phyloP scores from a whole-genome alignment of 2,329 filamentous ascomycete genomes.

The Ophiostoma himal-ulmi region DNA sequence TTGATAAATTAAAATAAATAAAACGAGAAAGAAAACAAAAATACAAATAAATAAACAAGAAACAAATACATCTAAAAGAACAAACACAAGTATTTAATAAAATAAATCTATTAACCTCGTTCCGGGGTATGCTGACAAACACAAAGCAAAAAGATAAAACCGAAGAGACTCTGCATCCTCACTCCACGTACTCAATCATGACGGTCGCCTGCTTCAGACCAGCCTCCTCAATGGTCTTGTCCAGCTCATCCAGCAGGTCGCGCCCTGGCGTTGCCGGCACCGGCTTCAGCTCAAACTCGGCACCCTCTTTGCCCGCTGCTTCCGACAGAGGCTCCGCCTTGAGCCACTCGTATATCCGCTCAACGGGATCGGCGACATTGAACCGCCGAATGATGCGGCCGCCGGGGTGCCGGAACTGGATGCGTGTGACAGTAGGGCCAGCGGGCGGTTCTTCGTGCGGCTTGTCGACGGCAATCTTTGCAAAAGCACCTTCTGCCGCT shows the following conservation, averaged over 20 bases:
- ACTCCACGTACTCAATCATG: conserved; percentile 83
- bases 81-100: not conserved
- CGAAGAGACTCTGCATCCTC: not conserved
- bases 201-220: conserved; percentile 89
- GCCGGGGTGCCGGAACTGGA: conserved; percentile 83
- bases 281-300: conserved; percentile 80
- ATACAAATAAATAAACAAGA: not conserved
- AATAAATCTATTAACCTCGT: conserved; percentile 3
- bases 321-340: conserved; percentile 69
- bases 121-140: conserved; percentile 8
- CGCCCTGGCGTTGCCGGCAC: conserved; percentile 60
- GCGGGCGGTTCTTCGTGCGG: conserved; percentile 73
- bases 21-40: not conserved
- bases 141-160: not conserved
- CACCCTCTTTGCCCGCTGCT: conserved; percentile 65
- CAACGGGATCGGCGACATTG: conserved; percentile 65
- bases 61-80: not conserved
- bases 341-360: conserved; percentile 90
- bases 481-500: conserved; percentile 47
- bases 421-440: conserved; percentile 62
- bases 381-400: conserved; percentile 88
- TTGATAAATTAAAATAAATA: not conserved
- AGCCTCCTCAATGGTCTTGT: conserved; percentile 69
- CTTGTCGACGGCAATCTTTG: conserved; percentile 62
- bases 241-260: conserved; percentile 72